Evolutionary conservation across 306 rosid species (phyloP), one percentile per base, ranked within the genome.

Genomic region (Prinsepia uniflora): DNA sequence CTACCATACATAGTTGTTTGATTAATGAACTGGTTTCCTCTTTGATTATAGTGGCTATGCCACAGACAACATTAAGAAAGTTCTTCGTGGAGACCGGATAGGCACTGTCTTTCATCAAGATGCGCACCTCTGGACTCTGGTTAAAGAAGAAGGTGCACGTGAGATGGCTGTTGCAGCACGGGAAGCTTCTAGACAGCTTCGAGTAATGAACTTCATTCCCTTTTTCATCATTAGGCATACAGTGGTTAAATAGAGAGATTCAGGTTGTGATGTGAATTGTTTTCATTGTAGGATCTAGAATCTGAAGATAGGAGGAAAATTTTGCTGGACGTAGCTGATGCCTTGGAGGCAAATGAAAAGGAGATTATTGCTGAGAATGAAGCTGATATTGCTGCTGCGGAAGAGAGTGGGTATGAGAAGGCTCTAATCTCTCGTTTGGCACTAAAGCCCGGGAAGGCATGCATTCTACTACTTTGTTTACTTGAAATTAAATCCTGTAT

Each of bases 51-150:
- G 98, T 65, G 96, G 98, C 64, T 86, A 74, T 81, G 86, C 88
- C 42, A 75, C 82, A 56, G 89, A 92, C 79, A 92, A 89, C 78
- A 86, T 89, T 68, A 86, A 86, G 57, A 77, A 81, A 75, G 95
- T 92, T 58, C 92, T 92, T 14, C 88, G 84, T 71, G 96, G 98
- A 61, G 90, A 86, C 75, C 86, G 81, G 64, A 75, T 89, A 4
- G 98, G 98, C 52, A 89, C 98, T 45, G 88, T 92, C 52, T 92
- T 92, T 76, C 98, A 92, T 68, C 83, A 82, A 82, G 96, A 92
- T 77, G 95, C 98, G 63, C 92, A 87, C 57, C 67, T 86, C 60
- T 92, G 96, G 98, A 75, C 90, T 40, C 53, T 54, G 7, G 78
- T 76, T 75, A 89, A 84, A 78, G 96, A 89, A 77, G 84, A 85